Evolutionary conservation across 192 early-diverging fungal species (phyloP).

Genomic region (Coemansia sp.): DNA sequence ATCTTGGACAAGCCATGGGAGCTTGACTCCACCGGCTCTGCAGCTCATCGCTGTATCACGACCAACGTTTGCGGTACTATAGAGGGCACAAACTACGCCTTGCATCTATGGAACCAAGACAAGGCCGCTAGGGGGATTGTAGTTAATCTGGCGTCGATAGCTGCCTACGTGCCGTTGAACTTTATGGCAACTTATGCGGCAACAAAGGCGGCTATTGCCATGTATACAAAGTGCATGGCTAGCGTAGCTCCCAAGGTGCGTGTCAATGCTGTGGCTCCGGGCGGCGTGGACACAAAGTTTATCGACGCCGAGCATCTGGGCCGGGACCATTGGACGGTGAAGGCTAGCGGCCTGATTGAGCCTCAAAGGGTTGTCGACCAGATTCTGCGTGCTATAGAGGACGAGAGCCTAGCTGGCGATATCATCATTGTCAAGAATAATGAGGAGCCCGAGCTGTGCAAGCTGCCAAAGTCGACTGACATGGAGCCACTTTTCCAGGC

Average conservation of each 20-base stretch:
- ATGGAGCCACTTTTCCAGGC: constrained; percentile 5
- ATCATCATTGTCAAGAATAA: constrained; percentile 20
- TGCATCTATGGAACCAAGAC: constrained; percentile 55
- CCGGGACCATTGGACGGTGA: constrained; percentile 17
- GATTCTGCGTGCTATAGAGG: constrained; percentile 54
- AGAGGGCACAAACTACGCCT: constrained; percentile 65
- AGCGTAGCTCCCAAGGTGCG: constrained; percentile 55
- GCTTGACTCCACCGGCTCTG: constrained; percentile 39
- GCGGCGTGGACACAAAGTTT: constrained; percentile 55
- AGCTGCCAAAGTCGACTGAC: constrained; percentile 22
- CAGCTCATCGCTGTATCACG: constrained; percentile 62
- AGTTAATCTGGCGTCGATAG: constrained; percentile 68
- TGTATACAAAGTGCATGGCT: constrained; percentile 51
- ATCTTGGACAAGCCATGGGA: constrained; percentile 40
- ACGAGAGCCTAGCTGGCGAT: constrained; percentile 51
- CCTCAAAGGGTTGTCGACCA: constrained; percentile 53
- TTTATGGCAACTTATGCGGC: constrained; percentile 66
- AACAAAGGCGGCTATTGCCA: constrained; percentile 68
- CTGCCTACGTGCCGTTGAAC: constrained; percentile 54
- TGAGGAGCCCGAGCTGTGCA: constrained; percentile 13
- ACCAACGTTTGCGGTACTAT: constrained; percentile 68
- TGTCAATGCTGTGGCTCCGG: constrained; percentile 61
- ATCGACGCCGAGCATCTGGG: constrained; percentile 38
- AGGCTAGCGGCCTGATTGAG: constrained; percentile 18
- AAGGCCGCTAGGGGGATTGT: constrained; percentile 55